These are phyloP conservation scores for Aspergillus phoenicis DNA, from an alignment of 2,329 filamentous ascomycete species.

Conservation along the genomic window DNA sequence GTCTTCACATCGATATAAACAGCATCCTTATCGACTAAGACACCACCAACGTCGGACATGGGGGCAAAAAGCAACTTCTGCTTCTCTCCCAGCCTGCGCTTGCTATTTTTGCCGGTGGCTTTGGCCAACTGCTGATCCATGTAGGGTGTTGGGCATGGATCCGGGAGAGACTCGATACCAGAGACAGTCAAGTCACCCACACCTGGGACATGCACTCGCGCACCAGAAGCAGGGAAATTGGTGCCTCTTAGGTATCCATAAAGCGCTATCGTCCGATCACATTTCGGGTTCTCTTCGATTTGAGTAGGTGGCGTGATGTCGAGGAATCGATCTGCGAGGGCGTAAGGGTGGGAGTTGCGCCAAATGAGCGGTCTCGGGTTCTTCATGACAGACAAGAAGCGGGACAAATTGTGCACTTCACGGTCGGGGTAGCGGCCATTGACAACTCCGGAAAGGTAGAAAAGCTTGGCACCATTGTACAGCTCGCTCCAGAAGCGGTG, in stretches of 20 bases:
- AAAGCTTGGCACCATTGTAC: slow-evolving; percentile 94
- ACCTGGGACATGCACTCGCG: slow-evolving; percentile 88
- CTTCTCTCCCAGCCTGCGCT: slow-evolving; percentile 85
- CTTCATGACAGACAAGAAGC: slow-evolving; percentile 98
- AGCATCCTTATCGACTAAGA: slow-evolving; percentile 95
- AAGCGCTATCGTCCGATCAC: slow-evolving; percentile 85
- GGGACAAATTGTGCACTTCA: slow-evolving; percentile 91
- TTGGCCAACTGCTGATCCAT: slow-evolving; percentile 88
- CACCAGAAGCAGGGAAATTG: slow-evolving; percentile 84
- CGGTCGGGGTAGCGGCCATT: slow-evolving; percentile 96
- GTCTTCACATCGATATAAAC: slow-evolving; percentile 82
- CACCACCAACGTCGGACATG: slow-evolving; percentile 95
- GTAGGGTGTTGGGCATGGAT: slow-evolving; percentile 91
- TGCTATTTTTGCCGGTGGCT: slow-evolving; percentile 72
- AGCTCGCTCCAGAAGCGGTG: slow-evolving; percentile 95
- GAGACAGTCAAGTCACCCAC: slow-evolving; percentile 85
- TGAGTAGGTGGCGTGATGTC: slow-evolving; percentile 92
- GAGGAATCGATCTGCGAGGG: slow-evolving; percentile 88
- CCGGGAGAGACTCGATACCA: slow-evolving; percentile 82
- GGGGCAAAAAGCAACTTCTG: slow-evolving; percentile 95
- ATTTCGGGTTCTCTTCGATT: slow-evolving; percentile 84
- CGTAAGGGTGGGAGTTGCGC: slow-evolving; percentile 95
- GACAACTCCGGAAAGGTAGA: slow-evolving; percentile 93
- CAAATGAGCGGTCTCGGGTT: slow-evolving; percentile 94
- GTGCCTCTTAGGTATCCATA: slow-evolving; percentile 94